Conservation (phyloP, 257 asterid species). For the Capsicum pubescens region DNA sequence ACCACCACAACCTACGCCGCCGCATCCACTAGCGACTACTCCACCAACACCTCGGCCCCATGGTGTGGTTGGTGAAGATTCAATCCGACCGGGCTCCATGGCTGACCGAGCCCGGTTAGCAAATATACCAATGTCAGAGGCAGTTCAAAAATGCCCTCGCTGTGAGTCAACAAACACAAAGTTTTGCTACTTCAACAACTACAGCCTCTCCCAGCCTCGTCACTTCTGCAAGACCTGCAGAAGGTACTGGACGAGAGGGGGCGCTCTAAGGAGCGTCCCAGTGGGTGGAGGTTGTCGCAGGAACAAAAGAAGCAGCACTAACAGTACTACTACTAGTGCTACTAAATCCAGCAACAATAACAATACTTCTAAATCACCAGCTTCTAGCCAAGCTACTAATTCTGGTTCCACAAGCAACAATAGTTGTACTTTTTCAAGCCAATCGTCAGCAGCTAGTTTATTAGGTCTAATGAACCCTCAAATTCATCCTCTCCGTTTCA, state of each 20-base stretch:
- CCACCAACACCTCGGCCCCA: constrained; percentile 51
- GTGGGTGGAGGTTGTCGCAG: constrained; percentile 93
- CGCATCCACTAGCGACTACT: constrained; percentile 28
- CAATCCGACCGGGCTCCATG: constrained; percentile 87
- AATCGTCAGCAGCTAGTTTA: constrained; percentile 33
- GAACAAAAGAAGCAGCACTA: constrained; percentile 63
- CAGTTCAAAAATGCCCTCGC: constrained; percentile 85
- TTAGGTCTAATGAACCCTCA: constrained; percentile 56
- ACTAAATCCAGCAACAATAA: constrained; percentile 10
- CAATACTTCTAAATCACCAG: constrained; percentile 63
- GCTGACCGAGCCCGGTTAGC: constrained; percentile 91
- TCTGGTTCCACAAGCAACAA: constrained; percentile 57
- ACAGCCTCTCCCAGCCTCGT: constrained; percentile 89
- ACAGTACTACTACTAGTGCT: constrained; percentile 27
- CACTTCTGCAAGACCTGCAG: constrained; percentile 95
- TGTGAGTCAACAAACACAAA: constrained; percentile 91
- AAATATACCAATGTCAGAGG: constrained; percentile 77
- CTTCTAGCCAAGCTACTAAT: constrained; percentile 45
- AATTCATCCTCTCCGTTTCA: constrained; percentile 51
- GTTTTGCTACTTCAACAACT: constrained; percentile 93
- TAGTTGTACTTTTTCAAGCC: constrained; percentile 29
- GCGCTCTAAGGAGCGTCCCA: constrained; percentile 84
- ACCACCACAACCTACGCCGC: constrained; percentile 34
- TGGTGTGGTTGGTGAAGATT: constrained; percentile 45
- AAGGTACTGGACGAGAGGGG: constrained; percentile 93